Evolutionary conservation across 148 eudicot species (phyloP).

Genomic region (Rheum nobile): DNA sequence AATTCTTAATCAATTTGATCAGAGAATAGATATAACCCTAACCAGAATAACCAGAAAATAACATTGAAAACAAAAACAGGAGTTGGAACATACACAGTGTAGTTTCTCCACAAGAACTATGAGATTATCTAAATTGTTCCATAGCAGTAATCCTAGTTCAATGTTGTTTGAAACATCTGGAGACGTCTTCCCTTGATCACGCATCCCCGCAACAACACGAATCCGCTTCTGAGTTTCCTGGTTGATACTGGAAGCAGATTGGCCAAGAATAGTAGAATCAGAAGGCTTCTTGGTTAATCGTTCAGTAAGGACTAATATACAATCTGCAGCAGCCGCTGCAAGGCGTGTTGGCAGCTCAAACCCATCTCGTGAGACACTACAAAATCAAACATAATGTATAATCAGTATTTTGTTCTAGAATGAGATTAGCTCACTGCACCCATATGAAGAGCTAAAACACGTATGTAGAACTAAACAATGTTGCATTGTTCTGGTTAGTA

Average conservation of each 20-base stretch:
- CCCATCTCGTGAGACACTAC: conserved; percentile 56
- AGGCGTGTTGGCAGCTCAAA: conserved; percentile 93
- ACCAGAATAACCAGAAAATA: background rate
- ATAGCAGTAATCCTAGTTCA: conserved; percentile 46
- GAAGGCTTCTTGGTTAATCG: conserved; percentile 31
- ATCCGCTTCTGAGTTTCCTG: background rate
- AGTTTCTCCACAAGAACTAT: conserved; percentile 55
- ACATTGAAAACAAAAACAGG: background rate
- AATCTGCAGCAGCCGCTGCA: conserved; percentile 73
- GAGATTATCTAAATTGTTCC: conserved; percentile 57
- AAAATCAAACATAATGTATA: conserved; percentile 11
- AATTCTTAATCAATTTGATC: background rate
- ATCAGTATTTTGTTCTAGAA: background rate
- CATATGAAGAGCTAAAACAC: background rate
- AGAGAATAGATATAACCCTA: background rate
- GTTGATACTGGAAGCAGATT: background rate
- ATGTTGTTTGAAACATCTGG: conserved; percentile 19
- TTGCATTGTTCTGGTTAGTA: background rate
- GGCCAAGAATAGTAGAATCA: conserved; percentile 19
- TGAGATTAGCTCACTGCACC: background rate
- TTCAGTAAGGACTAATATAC: conserved; percentile 42
- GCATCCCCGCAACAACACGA: conserved; percentile 13
- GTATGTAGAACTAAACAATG: background rate
- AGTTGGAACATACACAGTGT: conserved; percentile 33
- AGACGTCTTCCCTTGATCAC: conserved; percentile 22